Conservation (phyloP, 148 eudicot species). For the Pouteria glomerata region DNA sequence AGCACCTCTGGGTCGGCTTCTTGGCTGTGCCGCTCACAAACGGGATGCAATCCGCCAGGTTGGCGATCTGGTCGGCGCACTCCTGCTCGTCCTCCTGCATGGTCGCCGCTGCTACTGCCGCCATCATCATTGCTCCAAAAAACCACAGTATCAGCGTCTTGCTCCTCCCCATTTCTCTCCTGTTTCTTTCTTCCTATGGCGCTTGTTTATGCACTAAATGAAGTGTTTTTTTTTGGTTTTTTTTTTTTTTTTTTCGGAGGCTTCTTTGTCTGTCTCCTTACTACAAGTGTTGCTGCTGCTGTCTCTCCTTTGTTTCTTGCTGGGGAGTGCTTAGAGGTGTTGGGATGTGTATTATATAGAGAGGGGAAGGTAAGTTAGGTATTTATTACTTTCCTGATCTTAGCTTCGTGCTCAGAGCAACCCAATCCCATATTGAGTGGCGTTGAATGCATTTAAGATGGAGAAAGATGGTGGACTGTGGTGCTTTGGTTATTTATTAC, state of each 20-base stretch:
- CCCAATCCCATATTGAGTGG: background rate
- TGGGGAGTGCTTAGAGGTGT: background rate
- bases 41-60: conserved; percentile 36
- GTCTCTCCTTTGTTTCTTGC: background rate
- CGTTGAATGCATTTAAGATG: conserved; percentile 3
- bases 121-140: conserved; percentile 10
- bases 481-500: background rate
- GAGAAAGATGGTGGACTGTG: background rate
- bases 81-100: conserved; percentile 36
- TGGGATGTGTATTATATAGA: no score
- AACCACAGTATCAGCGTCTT: conserved; percentile 3
- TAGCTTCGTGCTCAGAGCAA: background rate
- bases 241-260: background rate
- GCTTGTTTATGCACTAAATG: background rate
- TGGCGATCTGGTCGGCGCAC: conserved; percentile 35
- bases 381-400: background rate
- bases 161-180: conserved; percentile 24
- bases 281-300: no score
- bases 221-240: background rate
- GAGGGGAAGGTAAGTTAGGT: background rate
- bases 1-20: conserved; percentile 32
- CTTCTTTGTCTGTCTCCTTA: no score
- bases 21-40: conserved; percentile 38
- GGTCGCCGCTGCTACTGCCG: conserved; percentile 11
- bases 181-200: background rate